Evolutionary conservation across 768 basidiomycete genomes (phyloP).

Genomic region (Xanthoconium stramineum): DNA sequence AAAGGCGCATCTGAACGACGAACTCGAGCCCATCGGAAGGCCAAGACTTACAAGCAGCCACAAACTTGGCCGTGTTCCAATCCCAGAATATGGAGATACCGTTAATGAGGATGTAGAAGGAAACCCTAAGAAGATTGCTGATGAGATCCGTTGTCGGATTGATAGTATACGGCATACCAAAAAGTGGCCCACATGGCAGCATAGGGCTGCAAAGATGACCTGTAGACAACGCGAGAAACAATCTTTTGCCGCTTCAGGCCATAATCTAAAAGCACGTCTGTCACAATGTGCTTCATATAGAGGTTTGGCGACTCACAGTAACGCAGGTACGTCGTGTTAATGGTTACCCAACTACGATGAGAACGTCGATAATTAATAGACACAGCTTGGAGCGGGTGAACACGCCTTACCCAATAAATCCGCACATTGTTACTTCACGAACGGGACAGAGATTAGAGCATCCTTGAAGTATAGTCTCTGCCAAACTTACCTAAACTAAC

Average conservation of each 20-base stretch:
- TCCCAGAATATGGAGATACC: constrained; percentile 61
- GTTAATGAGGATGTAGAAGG: constrained; percentile 56
- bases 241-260: constrained; percentile 40
- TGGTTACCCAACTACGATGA: constrained; percentile 53
- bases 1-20: background rate
- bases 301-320: constrained; percentile 48
- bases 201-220: constrained; percentile 61
- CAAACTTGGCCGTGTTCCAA: constrained; percentile 53
- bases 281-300: constrained; percentile 32
- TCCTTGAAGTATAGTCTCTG: background rate
- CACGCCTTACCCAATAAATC: constrained; percentile 45
- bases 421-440: constrained; percentile 48
- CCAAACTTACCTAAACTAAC: constrained; percentile 50
- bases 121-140: constrained; percentile 6
- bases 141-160: constrained; percentile 1
- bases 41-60: constrained; percentile 36
- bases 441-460: background rate
- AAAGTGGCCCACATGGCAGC: constrained; percentile 67
- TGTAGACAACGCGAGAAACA: constrained; percentile 60
- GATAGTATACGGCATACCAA: constrained; percentile 47
- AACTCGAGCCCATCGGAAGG: background rate
- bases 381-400: constrained; percentile 11
- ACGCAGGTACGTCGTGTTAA: constrained; percentile 69
- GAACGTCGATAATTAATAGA: constrained; percentile 50
- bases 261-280: constrained; percentile 4